Conservation (phyloP, 208 protist genomes). For the Porcisia deanei region DNA sequence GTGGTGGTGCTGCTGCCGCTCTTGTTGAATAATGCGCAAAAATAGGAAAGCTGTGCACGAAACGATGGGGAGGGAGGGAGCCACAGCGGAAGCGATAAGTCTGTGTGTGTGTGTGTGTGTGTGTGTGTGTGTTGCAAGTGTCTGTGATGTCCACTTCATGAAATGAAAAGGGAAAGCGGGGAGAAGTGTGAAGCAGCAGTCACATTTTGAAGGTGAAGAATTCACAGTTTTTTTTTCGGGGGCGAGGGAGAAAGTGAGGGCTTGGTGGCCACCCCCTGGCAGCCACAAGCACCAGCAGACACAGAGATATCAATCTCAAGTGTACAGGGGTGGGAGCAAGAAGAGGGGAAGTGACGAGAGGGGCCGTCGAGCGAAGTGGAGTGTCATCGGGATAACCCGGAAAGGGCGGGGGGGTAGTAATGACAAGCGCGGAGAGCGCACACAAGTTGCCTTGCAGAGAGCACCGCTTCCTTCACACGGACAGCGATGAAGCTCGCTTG, state of each 20-base stretch:
- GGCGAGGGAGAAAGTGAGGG: background rate
- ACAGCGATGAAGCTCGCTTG: background rate
- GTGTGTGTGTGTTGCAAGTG: background rate
- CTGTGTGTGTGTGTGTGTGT: slow-evolving; percentile 1
- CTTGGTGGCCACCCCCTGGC: background rate
- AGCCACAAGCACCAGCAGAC: background rate
- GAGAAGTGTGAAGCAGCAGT: background rate
- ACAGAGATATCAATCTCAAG: background rate
- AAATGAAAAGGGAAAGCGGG: background rate
- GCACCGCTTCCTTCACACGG: background rate
- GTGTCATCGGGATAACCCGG: background rate
- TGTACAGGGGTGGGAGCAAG: background rate
- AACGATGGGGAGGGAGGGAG: background rate
- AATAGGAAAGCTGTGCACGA: background rate
- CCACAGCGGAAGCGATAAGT: background rate
- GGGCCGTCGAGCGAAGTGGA: too few species aligned
- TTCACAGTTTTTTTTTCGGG: background rate
- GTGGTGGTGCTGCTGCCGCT: background rate
- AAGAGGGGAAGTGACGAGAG: background rate
- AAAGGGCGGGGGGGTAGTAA: background rate
- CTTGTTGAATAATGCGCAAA: background rate
- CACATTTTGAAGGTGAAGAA: too few species aligned
- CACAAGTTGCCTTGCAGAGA: background rate
- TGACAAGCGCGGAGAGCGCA: background rate
- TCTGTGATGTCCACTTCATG: background rate